Percentiles rank a stretch among this genome's conserved stretches.
These are phyloP conservation scores for Colletotrichum cereale DNA, from an alignment of 2,329 filamentous ascomycete genomes.

Conservation along the genomic window DNA sequence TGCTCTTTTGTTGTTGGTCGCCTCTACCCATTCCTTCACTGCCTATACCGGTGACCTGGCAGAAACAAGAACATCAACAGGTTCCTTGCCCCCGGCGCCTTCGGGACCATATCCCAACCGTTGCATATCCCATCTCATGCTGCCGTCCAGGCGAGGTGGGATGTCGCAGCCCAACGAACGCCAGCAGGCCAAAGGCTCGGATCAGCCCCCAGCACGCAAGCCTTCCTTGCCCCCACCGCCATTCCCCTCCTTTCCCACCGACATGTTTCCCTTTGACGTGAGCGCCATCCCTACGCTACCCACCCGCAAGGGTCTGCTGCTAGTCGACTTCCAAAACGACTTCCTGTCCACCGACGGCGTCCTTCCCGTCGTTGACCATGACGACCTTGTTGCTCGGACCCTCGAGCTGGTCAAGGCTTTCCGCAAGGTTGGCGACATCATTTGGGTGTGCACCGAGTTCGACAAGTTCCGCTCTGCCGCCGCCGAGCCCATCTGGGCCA, in stretches of 20 bases:
- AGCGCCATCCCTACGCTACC: conserved; percentile 67
- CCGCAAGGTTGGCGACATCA: conserved; percentile 76
- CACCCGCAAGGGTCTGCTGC: conserved; percentile 78
- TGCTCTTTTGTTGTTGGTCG: neutral
- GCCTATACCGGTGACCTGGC: neutral
- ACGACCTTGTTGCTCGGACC: conserved; percentile 76
- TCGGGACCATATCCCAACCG: neutral
- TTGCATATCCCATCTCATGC: neutral
- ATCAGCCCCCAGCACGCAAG: neutral
- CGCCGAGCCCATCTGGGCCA: conserved; percentile 63
- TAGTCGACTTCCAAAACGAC: conserved; percentile 92
- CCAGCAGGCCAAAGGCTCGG: neutral
- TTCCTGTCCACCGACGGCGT: conserved; percentile 79
- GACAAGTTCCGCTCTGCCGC: conserved; percentile 70
- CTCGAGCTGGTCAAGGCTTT: conserved; percentile 78
- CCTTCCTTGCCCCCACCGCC: neutral
- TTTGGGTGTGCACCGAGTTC: conserved; percentile 88
- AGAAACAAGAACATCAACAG: neutral
- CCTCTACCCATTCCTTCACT: neutral
- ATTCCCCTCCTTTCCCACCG: conserved; percentile 26
- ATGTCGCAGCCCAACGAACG: neutral
- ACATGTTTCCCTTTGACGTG: conserved; percentile 69
- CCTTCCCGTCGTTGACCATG: conserved; percentile 73
- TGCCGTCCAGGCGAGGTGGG: neutral
- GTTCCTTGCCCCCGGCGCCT: neutral